Percentiles rank a stretch among this genome's conserved stretches.
These are phyloP conservation scores for Vaccinium vitisidaea DNA, from an alignment of 148 eudicot species.

Conservation along the genomic window DNA sequence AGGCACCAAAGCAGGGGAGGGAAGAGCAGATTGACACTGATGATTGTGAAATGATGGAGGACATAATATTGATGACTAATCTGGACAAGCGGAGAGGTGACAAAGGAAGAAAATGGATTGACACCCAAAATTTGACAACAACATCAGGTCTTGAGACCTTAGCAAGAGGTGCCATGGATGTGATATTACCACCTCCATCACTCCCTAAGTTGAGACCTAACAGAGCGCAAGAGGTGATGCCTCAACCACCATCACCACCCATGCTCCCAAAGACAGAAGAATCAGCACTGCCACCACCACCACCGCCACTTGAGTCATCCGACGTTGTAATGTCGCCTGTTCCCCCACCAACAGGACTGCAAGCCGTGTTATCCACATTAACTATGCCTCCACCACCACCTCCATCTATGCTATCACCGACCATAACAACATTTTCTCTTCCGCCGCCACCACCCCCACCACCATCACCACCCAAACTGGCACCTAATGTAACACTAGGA, in stretches of 20 bases:
- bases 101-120: conserved; percentile 16
- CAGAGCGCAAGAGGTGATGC: neutral
- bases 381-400: conserved; percentile 23
- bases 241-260: conserved; percentile 7
- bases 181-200: conserved; percentile 14
- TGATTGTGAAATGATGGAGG: conserved; percentile 20
- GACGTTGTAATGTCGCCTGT: conserved; percentile 16
- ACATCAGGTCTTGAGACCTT: neutral
- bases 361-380: conserved; percentile 2
- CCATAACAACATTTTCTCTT: conserved; percentile 19
- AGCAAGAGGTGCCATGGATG: conserved; percentile 11
- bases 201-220: conserved; percentile 14
- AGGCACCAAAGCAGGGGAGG: conserved; percentile 23
- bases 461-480: conserved; percentile 10
- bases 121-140: neutral
- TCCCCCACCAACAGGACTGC: neutral
- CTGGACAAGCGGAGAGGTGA: neutral
- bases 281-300: conserved; percentile 6
- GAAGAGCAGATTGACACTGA: conserved; percentile 22
- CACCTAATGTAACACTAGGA: conserved; percentile 18
- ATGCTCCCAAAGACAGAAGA: conserved; percentile 5
- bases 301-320: conserved; percentile 7
- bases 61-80: conserved; percentile 15
- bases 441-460: neutral
- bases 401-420: neutral